Evolutionary conservation across 306 rosid species (phyloP).

Genomic region (Malus sylvestris): DNA sequence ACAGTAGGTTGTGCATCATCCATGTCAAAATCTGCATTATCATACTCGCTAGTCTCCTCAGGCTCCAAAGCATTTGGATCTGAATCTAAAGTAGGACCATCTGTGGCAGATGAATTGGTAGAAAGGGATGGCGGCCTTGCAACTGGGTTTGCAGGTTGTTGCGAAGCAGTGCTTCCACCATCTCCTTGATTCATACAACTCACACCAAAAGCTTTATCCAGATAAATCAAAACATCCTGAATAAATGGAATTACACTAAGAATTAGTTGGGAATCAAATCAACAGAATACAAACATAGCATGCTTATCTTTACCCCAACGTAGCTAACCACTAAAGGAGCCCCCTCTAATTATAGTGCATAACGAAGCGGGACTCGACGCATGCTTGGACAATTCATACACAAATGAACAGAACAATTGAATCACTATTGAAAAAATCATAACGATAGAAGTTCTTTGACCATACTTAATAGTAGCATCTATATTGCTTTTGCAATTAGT

Average conservation of each 20-base stretch:
- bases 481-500: not conserved
- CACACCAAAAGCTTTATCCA: slow-evolving; percentile 84
- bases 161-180: slow-evolving; percentile 44
- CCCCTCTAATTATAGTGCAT: not conserved
- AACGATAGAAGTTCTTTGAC: not conserved
- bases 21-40: slow-evolving; percentile 57
- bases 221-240: slow-evolving; percentile 79
- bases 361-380: not conserved
- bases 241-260: slow-evolving; percentile 6
- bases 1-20: slow-evolving; percentile 54
- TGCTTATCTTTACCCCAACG: not conserved
- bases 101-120: slow-evolving; percentile 45
- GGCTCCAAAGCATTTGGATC: slow-evolving; percentile 63
- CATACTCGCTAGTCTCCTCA: slow-evolving; percentile 78
- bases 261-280: slow-evolving; percentile 18
- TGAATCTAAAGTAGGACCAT: slow-evolving; percentile 61
- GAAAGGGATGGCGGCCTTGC: slow-evolving; percentile 57
- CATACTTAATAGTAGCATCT: not conserved
- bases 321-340: not conserved
- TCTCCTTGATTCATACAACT: slow-evolving; percentile 62
- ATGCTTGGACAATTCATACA: not conserved
- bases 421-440: not conserved
- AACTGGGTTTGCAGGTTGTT: slow-evolving; percentile 49
- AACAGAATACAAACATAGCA: slow-evolving; percentile 1
- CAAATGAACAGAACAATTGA: not conserved